A percentile compares a stretch with the other conserved stretches of the same genome.
Conservation (phyloP, 306 rosid species). For the Prosopis cineraria region DNA sequence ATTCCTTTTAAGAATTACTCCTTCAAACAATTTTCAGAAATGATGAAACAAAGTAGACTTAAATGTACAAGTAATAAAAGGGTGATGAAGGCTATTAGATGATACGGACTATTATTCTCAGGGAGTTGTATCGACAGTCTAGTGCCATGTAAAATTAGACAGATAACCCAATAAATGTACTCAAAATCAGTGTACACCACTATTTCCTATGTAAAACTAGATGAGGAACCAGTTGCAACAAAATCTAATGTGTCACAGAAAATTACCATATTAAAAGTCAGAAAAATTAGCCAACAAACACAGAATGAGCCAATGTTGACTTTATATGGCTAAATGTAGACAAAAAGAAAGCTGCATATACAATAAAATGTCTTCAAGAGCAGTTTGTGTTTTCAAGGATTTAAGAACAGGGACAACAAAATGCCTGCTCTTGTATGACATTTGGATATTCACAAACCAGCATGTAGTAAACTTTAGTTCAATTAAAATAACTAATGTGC, state of each 20-base stretch:
- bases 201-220: no score
- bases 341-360: not conserved
- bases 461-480: constrained; percentile 5
- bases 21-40: not conserved
- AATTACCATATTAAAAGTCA: not conserved
- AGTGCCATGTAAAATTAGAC: no score
- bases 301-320: constrained; percentile 14
- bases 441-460: constrained; percentile 12
- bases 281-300: constrained; percentile 12
- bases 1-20: not conserved
- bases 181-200: no score
- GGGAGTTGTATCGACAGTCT: not conserved
- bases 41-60: not conserved
- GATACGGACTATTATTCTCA: not conserved
- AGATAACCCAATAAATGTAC: no score
- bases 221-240: no score
- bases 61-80: not conserved
- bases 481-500: constrained; percentile 1
- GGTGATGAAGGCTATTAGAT: not conserved
- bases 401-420: not conserved
- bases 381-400: constrained; percentile 5
- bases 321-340: not conserved
- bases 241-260: no score
- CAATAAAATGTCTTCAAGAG: not conserved
- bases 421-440: not conserved